Percentiles rank a stretch among this genome's conserved stretches.
phyloP scores from a whole-genome alignment of 2,329 filamentous ascomycete species.

The Pseudocercospora pini-densiflorae region DNA sequence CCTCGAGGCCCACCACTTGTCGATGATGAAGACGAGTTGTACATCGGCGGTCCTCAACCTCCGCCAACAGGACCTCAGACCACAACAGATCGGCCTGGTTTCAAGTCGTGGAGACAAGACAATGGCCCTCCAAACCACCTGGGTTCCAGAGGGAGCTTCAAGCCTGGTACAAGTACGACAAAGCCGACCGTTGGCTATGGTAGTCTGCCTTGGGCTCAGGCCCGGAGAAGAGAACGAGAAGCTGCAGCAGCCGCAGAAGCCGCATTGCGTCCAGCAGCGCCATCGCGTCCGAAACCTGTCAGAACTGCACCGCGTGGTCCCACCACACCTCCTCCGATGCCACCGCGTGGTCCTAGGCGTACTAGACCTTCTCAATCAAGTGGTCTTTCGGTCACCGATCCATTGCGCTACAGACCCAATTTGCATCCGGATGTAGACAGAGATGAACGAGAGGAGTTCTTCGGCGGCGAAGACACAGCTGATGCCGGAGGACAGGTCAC shows the following conservation, averaged over 20 bases:
- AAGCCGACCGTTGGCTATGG: not conserved
- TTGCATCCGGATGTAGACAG: not conserved
- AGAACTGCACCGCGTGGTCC: not conserved
- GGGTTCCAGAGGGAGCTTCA: not conserved
- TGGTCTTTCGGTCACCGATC: not conserved
- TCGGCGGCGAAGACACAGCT: not conserved
- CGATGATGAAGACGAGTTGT: not conserved
- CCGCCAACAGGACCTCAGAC: not conserved
- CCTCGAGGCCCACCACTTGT: not conserved
- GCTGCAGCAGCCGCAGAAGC: not conserved
- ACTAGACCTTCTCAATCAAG: not conserved
- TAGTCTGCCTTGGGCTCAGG: not conserved
- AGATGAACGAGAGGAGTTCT: not conserved
- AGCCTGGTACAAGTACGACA: not conserved
- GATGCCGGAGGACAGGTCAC: not conserved
- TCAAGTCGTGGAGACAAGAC: not conserved
- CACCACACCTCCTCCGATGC: not conserved
- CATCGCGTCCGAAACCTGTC: not conserved
- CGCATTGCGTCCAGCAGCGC: not conserved
- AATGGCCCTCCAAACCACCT: not conserved
- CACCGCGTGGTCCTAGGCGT: not conserved
- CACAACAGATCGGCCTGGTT: not conserved
- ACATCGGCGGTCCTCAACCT: not conserved
- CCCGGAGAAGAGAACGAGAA: not conserved
- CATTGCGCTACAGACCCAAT: not conserved